Evolutionary conservation across 306 rosid genomes (phyloP).

Genomic region (Arachis stenosperma): DNA sequence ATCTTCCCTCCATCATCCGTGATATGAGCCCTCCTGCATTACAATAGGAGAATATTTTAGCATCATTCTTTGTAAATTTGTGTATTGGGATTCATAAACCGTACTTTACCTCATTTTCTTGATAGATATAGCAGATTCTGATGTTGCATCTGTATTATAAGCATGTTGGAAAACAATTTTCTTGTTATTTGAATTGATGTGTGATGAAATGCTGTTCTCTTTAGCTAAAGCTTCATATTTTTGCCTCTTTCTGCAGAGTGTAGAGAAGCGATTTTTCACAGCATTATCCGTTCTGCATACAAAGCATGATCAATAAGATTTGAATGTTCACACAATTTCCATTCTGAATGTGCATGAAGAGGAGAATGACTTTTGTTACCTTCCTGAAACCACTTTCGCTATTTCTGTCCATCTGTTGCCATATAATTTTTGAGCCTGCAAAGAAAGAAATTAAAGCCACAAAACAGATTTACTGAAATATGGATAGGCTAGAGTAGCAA

Average conservation of each 20-base stretch:
- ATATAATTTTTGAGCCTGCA: slow-evolving; percentile 84
- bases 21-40: slow-evolving; percentile 63
- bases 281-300: slow-evolving; percentile 90
- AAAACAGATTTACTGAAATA: neutral
- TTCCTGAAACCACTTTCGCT: slow-evolving; percentile 97
- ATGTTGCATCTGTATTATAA: slow-evolving; percentile 48
- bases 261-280: slow-evolving; percentile 86
- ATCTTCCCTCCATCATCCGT: slow-evolving; percentile 51
- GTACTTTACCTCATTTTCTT: slow-evolving; percentile 66
- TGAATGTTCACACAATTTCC: neutral
- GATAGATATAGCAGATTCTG: slow-evolving; percentile 48
- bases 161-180: slow-evolving; percentile 53
- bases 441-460: slow-evolving; percentile 22
- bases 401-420: slow-evolving; percentile 97
- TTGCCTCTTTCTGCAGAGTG: slow-evolving; percentile 87
- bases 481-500: slow-evolving; percentile 6
- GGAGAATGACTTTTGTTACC: slow-evolving; percentile 51
- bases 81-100: slow-evolving; percentile 1
- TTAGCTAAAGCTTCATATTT: slow-evolving; percentile 81
- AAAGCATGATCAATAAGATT: slow-evolving; percentile 29
- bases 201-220: slow-evolving; percentile 61
- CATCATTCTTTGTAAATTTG: slow-evolving; percentile 2
- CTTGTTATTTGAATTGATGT: slow-evolving; percentile 61
- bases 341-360: slow-evolving; percentile 8
- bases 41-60: slow-evolving; percentile 37